phyloP scores from a whole-genome alignment of 129 eudicot species.

The Daucus carota region DH1_v3.0 NC_030382.2:41858501-41859000 shows the following conservation, averaged over 20 bases:
- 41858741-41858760: not conserved
- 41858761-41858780: constrained; percentile 71
- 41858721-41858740: not conserved
- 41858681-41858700: not conserved
- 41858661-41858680: not conserved
- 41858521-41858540: constrained; percentile 24
- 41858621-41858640: too few relatives aligned
- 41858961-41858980: constrained; percentile 44
- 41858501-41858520: constrained; percentile 15
- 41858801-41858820: constrained; percentile 44
- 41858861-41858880: constrained; percentile 14
- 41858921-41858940: constrained; percentile 63
- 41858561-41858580: constrained; percentile 1
- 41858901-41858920: constrained; percentile 67
- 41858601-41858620: constrained; percentile 27
- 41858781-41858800: constrained; percentile 75
- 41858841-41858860: constrained; percentile 30
- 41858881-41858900: constrained; percentile 27
- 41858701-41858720: not conserved
- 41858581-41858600: constrained; percentile 41
- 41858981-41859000: constrained; percentile 44
- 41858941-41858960: constrained; percentile 18
- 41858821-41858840: constrained; percentile 39
- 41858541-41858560: constrained; percentile 4
- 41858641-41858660: too few relatives aligned